Conservation (phyloP, 192 early-diverging fungal genomes). For the Podila horticola region DNA sequence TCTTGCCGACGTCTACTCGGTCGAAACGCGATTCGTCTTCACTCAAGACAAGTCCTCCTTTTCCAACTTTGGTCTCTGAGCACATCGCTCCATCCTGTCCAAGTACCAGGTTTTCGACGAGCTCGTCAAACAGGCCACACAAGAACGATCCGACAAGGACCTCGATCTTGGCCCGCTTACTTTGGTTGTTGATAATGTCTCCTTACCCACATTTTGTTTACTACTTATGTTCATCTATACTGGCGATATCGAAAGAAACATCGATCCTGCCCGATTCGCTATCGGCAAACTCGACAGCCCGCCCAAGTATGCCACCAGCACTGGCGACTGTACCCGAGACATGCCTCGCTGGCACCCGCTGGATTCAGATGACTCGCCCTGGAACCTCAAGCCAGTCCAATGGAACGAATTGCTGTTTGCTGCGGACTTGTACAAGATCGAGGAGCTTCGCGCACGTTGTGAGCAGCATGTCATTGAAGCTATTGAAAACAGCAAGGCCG, state of each 20-base stretch:
- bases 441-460: background rate
- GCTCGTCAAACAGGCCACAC: background rate
- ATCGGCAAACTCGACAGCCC: background rate
- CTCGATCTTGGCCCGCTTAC: background rate
- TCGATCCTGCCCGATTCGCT: background rate
- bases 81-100: slow-evolving; percentile 10
- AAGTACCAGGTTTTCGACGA: slow-evolving; percentile 2
- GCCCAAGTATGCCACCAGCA: too few relatives aligned
- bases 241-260: background rate
- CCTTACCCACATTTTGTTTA: background rate
- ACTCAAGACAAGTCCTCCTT: slow-evolving; percentile 6
- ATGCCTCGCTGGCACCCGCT: background rate
- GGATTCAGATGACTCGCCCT: background rate
- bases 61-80: slow-evolving; percentile 12
- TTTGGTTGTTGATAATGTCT: background rate
- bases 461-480: background rate
- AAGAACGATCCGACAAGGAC: background rate
- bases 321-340: too few relatives aligned
- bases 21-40: slow-evolving; percentile 13
- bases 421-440: background rate
- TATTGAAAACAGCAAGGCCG: background rate
- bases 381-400: slow-evolving; percentile 8
- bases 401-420: slow-evolving; percentile 12
- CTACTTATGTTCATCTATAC: slow-evolving; percentile 16
- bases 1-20: slow-evolving; percentile 10